Base-by-base conservation (phyloP, 129 eudicot species). In the Escallonia rubra region DNA sequence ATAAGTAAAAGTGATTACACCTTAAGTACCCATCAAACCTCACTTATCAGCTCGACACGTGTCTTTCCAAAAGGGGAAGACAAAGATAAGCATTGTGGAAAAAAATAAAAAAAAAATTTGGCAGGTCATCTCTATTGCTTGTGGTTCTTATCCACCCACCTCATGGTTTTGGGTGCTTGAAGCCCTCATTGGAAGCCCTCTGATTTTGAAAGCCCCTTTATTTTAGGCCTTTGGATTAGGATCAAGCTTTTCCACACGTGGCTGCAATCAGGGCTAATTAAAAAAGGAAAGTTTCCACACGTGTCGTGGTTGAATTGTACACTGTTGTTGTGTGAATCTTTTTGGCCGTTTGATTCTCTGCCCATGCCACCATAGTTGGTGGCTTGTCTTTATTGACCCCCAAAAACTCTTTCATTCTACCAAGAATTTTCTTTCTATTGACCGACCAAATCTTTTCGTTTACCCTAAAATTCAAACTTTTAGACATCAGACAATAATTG, bases 141-240 rank as follows among this genome's bases (percentile, higher is more conserved):
- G 75, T 73, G 83, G 83, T 67, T 67, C 75, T 73, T 63, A 68
- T 78, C 72, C 10, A 63, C 12, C 71, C 78, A 78, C 64, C 59
- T 72, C 77, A 72, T 15, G 2, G 16, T 7, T 7, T 39, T 63
- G 40, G 43, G 41, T 23, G 34, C 34, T 23, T 0, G 1, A 23
- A 64, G 69, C 51, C 40, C 71, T 71, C 15, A 59, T 69, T 14
- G 34, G 49, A n/a, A 8, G 43, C 61, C 12, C 61, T 63, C 6
- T 10, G 42, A 51, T 67, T 52, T 23, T 23, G 34, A 23, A 23
- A 23, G 34, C 34, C 34, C 34, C 34, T 23, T 23, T 23, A 23
- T 23, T 23, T 23, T 23, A 23, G 34, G 0, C n/a, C 41, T 16
- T 16, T 2, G 7, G 42, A 45, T 46, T 46, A 63, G 55, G 67